Conservation (phyloP, 208 protist genomes). For the Trypanosomatidae sp. region DNA sequence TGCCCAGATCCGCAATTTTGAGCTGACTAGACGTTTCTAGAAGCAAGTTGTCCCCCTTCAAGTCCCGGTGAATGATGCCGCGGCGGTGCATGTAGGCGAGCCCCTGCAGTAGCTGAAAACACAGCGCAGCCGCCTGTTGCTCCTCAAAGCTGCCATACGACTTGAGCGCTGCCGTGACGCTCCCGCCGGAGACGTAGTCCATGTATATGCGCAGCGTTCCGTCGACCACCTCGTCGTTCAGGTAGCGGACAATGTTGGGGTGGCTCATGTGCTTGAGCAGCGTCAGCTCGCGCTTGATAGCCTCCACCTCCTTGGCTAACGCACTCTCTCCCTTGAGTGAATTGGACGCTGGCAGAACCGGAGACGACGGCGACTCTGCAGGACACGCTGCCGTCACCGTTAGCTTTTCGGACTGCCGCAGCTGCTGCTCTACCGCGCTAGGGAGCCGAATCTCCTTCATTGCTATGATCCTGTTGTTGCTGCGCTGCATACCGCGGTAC, state of each 20-base stretch:
- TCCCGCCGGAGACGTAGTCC: conserved; percentile 92
- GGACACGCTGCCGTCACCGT: conserved; percentile 1
- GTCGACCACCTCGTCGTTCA: conserved; percentile 78
- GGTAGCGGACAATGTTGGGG: conserved; percentile 91
- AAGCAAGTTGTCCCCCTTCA: conserved; percentile 93
- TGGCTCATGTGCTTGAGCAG: conserved; percentile 84
- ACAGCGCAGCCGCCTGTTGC: conserved; percentile 67
- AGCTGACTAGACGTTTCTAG: conserved; percentile 69
- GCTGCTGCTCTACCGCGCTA: conserved; percentile 12
- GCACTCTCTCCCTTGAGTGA: not conserved
- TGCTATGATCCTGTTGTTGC: conserved; percentile 88
- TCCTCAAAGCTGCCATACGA: conserved; percentile 83
- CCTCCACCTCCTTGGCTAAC: conserved; percentile 27
- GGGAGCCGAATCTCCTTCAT: conserved; percentile 83
- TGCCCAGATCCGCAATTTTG: conserved; percentile 89
- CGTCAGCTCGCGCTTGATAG: conserved; percentile 68
- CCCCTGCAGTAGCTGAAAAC: conserved; percentile 80
- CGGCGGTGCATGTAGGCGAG: conserved; percentile 84
- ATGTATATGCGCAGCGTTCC: conserved; percentile 89
- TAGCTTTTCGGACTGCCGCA: not conserved
- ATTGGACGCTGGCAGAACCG: not conserved
- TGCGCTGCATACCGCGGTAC: conserved; percentile 83
- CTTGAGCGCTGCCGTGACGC: conserved; percentile 74
- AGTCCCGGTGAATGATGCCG: conserved; percentile 88
- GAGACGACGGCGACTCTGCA: not conserved